Evolutionary conservation across 352 stramenopile species (phyloP).

Genomic region (Blastocystis hominis): DNA sequence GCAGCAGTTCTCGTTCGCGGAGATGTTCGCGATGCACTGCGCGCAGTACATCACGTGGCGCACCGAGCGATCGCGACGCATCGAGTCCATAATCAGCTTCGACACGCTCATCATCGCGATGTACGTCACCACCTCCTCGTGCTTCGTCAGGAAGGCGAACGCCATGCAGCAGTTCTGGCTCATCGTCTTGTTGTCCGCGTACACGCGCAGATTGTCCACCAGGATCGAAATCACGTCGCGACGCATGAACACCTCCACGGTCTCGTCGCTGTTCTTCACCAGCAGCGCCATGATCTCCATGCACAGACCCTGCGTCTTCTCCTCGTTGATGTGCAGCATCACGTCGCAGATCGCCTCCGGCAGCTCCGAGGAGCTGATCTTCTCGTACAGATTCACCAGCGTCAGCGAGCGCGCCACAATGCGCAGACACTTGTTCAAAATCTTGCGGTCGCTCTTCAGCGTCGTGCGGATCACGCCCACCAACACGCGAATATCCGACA

Average conservation of each 20-base stretch:
- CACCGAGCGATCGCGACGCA: neutral
- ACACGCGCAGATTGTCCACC: constrained; percentile 53
- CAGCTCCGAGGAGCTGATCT: neutral
- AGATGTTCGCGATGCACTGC: constrained; percentile 11
- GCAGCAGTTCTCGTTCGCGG: constrained; percentile 3
- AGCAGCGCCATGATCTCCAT: constrained; percentile 29
- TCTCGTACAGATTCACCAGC: constrained; percentile 36
- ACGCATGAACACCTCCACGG: constrained; percentile 18
- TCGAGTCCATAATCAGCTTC: constrained; percentile 1
- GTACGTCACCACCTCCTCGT: constrained; percentile 36
- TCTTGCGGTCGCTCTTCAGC: constrained; percentile 51
- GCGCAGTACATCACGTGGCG: constrained; percentile 31
- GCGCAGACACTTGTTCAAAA: neutral
- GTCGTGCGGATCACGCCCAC: constrained; percentile 30
- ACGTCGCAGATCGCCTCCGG: constrained; percentile 39
- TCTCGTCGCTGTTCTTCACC: constrained; percentile 16
- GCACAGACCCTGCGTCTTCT: constrained; percentile 5
- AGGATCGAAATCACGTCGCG: constrained; percentile 51
- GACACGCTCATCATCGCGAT: constrained; percentile 42
- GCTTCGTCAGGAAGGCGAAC: constrained; percentile 37
- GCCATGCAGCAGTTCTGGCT: constrained; percentile 11
- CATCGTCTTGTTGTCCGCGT: neutral
- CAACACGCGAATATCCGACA: constrained; percentile 30
- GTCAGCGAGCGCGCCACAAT: constrained; percentile 14
- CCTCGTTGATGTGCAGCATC: constrained; percentile 21